Percentiles rank a stretch among this genome's conserved stretches.
phyloP scores from a whole-genome alignment of 306 rosid species.

The Bauhinia variegata region DNA sequence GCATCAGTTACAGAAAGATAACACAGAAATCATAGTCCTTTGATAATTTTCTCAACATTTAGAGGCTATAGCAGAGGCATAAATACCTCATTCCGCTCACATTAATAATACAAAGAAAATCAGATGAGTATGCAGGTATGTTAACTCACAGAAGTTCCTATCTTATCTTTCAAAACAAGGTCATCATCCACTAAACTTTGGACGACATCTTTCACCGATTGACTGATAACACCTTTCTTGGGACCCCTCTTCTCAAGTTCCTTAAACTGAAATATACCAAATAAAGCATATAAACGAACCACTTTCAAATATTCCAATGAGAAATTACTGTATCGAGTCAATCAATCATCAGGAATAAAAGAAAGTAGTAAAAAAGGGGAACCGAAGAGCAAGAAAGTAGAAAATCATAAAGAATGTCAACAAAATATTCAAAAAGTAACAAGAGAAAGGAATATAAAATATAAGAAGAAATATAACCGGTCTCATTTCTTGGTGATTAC shows the following conservation, averaged over 20 bases:
- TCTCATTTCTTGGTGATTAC: neutral
- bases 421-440: neutral
- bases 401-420: neutral
- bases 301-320: no score
- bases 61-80: constrained; percentile 1
- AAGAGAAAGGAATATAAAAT: neutral
- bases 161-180: constrained; percentile 90
- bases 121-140: constrained; percentile 6
- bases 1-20: neutral
- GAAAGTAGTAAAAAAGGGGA: no score
- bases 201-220: constrained; percentile 93
- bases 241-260: constrained; percentile 96
- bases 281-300: neutral
- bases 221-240: constrained; percentile 84
- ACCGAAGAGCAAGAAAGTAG: neutral
- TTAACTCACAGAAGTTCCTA: constrained; percentile 92
- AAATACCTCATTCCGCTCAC: constrained; percentile 11
- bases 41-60: neutral
- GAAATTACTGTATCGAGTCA: no score
- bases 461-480: neutral
- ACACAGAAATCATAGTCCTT: constrained; percentile 1
- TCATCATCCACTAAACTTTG: constrained; percentile 97
- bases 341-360: no score
- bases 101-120: neutral
- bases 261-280: constrained; percentile 80